Evolutionary conservation across 2,329 filamentous ascomycete species (phyloP).

Genomic region (Aspergillus sp.): DNA sequence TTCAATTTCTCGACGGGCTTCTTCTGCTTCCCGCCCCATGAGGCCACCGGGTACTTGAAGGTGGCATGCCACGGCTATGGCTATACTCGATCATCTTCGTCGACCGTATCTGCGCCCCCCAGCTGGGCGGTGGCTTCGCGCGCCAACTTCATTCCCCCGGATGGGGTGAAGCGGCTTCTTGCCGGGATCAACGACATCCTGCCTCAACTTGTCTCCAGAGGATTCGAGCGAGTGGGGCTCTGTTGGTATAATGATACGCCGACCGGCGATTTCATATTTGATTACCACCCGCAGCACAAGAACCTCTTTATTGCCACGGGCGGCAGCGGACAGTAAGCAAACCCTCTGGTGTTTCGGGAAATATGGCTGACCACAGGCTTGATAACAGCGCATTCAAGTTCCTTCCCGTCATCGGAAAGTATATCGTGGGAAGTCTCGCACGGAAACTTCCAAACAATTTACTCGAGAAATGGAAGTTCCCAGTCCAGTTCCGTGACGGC

Average conservation of each 20-base stretch:
- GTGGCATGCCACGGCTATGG: conserved; percentile 59
- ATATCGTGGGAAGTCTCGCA: conserved; percentile 49
- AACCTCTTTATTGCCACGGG: conserved; percentile 22
- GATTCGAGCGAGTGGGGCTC: conserved; percentile 49
- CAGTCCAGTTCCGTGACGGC: conserved; percentile 11
- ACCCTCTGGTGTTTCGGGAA: too few relatives aligned
- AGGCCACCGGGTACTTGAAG: conserved; percentile 41
- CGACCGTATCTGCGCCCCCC: conserved; percentile 14
- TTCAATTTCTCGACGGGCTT: conserved; percentile 36
- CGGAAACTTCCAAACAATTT: conserved; percentile 41
- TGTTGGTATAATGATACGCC: conserved; percentile 67
- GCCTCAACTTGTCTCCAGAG: conserved; percentile 47
- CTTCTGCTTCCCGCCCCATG: conserved; percentile 39
- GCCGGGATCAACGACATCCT: conserved; percentile 50
- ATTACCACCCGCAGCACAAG: conserved; percentile 52
- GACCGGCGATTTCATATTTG: conserved; percentile 58
- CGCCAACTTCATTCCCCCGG: conserved; percentile 29
- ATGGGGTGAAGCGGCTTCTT: conserved; percentile 51
- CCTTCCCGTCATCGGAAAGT: conserved; percentile 49
- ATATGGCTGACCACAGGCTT: background rate
- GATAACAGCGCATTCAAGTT: conserved; percentile 53
- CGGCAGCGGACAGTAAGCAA: conserved; percentile 22
- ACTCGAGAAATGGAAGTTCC: conserved; percentile 48
- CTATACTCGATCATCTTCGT: conserved; percentile 33
- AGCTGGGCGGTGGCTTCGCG: conserved; percentile 11